Conservation (phyloP, 2,329 filamentous ascomycete species). For the Diplodia scrobiculata region DNA sequence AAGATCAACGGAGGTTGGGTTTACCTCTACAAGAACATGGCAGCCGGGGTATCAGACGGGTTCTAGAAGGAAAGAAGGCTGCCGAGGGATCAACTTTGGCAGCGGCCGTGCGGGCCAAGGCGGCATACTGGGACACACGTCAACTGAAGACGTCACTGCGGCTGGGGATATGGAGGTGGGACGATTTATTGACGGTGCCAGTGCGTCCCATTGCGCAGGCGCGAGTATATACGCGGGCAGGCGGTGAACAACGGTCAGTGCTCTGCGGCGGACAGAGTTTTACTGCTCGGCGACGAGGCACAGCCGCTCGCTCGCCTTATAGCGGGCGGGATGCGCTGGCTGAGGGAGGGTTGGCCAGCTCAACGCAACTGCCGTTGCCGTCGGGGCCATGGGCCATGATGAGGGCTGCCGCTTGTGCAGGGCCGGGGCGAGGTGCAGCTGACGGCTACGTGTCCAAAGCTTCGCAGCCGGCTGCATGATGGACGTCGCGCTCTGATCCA, state of each 20-base stretch:
- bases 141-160: slow-evolving; percentile 43
- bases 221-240: slow-evolving; percentile 42
- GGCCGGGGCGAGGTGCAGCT: slow-evolving; percentile 24
- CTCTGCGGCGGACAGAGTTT: slow-evolving; percentile 36
- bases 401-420: not conserved
- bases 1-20: slow-evolving; percentile 9
- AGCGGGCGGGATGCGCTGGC: slow-evolving; percentile 23
- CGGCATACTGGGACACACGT: slow-evolving; percentile 38
- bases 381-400: slow-evolving; percentile 12
- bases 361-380: slow-evolving; percentile 31
- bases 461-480: slow-evolving; percentile 22
- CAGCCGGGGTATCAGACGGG: slow-evolving; percentile 12
- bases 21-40: slow-evolving; percentile 20
- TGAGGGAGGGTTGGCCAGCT: slow-evolving; percentile 9
- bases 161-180: slow-evolving; percentile 35
- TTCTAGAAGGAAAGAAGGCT: slow-evolving; percentile 23
- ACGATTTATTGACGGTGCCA: slow-evolving; percentile 40
- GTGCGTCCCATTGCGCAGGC: slow-evolving; percentile 39
- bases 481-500: slow-evolving; percentile 18
- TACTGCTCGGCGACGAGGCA: slow-evolving; percentile 32
- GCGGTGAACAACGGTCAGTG: slow-evolving; percentile 47
- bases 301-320: slow-evolving; percentile 25
- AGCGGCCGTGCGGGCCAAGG: slow-evolving; percentile 36
- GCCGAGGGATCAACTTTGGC: slow-evolving; percentile 37
- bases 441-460: slow-evolving; percentile 30